These are phyloP conservation scores for Luvunga scandens DNA, from an alignment of 345 rosid species.

Conservation along the genomic window DNA sequence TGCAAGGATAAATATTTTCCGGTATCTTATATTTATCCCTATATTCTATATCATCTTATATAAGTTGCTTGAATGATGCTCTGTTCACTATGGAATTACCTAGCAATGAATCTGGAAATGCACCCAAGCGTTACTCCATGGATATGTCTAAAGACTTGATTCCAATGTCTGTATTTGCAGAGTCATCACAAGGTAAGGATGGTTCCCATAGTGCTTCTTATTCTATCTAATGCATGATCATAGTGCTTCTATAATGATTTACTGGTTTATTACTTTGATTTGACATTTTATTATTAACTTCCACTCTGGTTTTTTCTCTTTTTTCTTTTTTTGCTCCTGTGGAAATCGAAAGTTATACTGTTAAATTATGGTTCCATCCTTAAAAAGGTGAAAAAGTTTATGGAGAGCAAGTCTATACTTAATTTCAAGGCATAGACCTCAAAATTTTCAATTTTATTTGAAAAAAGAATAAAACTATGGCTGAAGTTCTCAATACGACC, in stretches of 20 bases:
- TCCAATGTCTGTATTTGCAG: slow-evolving; percentile 68
- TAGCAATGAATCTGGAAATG: slow-evolving; percentile 55
- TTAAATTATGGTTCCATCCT: no score
- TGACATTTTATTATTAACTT: neutral
- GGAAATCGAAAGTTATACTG: neutral
- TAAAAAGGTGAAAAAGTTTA: no score
- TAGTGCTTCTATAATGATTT: neutral
- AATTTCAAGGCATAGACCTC: neutral
- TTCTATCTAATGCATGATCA: neutral
- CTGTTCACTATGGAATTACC: slow-evolving; percentile 73
- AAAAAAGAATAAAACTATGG: neutral
- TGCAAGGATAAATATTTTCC: neutral
- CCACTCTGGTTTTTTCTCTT: neutral
- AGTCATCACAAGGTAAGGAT: slow-evolving; percentile 56
- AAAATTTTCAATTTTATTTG: no score
- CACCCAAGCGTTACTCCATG: slow-evolving; percentile 59
- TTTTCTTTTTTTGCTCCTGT: neutral
- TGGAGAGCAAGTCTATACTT: neutral
- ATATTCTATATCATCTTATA: neutral
- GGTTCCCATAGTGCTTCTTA: neutral
- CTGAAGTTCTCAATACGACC: neutral
- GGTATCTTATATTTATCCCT: neutral
- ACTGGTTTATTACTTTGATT: neutral
- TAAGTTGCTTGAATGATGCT: slow-evolving; percentile 8
- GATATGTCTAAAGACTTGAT: slow-evolving; percentile 71